Evolutionary conservation across 768 basidiomycete species (phyloP).

Genomic region (Hygrophorus pudorinus): DNA sequence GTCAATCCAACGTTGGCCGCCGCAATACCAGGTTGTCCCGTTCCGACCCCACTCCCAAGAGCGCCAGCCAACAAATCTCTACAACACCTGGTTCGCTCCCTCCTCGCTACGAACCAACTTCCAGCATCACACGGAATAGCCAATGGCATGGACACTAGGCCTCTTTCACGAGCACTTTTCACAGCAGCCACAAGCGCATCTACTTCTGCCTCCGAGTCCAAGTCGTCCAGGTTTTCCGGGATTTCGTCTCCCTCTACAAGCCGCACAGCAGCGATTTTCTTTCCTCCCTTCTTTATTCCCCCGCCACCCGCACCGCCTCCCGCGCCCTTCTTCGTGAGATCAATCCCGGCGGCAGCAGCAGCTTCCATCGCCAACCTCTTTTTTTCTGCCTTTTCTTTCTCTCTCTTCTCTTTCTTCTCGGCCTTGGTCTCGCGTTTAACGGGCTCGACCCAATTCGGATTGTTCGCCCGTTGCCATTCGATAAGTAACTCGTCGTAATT

Average conservation of each 20-base stretch:
- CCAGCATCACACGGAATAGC: constrained; percentile 67
- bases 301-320: constrained; percentile 27
- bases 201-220: constrained; percentile 81
- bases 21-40: constrained; percentile 15
- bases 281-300: constrained; percentile 43
- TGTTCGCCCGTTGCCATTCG: constrained; percentile 85
- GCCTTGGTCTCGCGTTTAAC: constrained; percentile 81
- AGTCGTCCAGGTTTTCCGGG: constrained; percentile 62
- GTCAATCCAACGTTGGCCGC: constrained; percentile 13
- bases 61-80: constrained; percentile 50
- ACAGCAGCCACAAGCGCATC: constrained; percentile 63
- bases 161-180: constrained; percentile 42
- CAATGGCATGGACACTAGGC: constrained; percentile 52
- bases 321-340: constrained; percentile 27
- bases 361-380: constrained; percentile 63
- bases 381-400: constrained; percentile 76
- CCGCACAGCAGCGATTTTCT: constrained; percentile 32
- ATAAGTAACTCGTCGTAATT: constrained; percentile 79
- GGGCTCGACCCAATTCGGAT: constrained; percentile 83
- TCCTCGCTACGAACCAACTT: constrained; percentile 73
- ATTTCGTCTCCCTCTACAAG: constrained; percentile 48
- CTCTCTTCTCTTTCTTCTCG: constrained; percentile 79
- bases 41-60: constrained; percentile 29
- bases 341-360: constrained; percentile 45
- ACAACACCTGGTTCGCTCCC: constrained; percentile 55